Percentiles rank a stretch among this genome's conserved stretches.
These are phyloP conservation scores for Vitis hybrid DNA, from an alignment of 177 flowering plant genomes.

Conservation along the genomic window DNA sequence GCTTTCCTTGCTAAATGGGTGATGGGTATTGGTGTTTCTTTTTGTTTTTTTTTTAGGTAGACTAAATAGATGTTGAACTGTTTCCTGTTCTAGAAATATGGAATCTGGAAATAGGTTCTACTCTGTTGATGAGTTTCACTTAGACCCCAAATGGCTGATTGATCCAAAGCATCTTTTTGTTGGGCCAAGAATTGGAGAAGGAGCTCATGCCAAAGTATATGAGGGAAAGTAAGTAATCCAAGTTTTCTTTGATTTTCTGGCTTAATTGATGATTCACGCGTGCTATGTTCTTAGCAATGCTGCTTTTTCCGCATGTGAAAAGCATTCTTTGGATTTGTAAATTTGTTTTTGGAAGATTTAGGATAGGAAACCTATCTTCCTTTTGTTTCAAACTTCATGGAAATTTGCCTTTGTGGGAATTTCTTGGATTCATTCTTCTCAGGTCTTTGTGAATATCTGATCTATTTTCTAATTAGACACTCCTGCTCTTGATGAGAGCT, in stretches of 20 bases:
- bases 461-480: too few relatives aligned
- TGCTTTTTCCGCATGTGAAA: too few relatives aligned
- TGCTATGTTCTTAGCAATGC: background rate
- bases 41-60: constrained; percentile 1
- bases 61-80: constrained; percentile 14
- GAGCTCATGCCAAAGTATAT: constrained; percentile 83
- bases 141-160: constrained; percentile 68
- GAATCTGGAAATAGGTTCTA: constrained; percentile 55
- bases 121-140: constrained; percentile 46
- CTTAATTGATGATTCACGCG: background rate
- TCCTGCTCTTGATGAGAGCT: background rate
- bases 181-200: constrained; percentile 78
- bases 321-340: background rate
- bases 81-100: constrained; percentile 35
- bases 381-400: background rate
- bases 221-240: constrained; percentile 74
- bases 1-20: constrained; percentile 8
- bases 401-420: background rate
- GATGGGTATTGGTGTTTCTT: constrained; percentile 2
- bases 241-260: constrained; percentile 5
- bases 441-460: too few relatives aligned
- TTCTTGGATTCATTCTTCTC: background rate
- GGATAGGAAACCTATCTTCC: background rate
- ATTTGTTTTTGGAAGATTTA: background rate
- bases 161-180: constrained; percentile 74